Conservation (phyloP, 2,329 filamentous ascomycete species). For the Neofusicoccum cordaticola region DNA sequence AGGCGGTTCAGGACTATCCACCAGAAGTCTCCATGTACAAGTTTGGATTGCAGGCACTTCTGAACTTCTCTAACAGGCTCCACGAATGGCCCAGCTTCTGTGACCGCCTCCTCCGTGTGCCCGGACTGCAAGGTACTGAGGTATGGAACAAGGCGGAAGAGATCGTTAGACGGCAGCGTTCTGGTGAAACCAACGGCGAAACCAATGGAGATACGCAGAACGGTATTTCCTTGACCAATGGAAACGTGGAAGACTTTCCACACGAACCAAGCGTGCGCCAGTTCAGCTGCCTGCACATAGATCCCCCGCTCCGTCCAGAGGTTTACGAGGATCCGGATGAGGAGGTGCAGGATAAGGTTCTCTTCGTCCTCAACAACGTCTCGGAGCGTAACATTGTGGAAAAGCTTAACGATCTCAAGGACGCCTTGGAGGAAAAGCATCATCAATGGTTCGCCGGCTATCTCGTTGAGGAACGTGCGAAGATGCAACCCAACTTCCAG, state of each 20-base stretch:
- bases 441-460: slow-evolving; percentile 97
- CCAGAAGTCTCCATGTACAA: slow-evolving; percentile 94
- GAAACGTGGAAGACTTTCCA: slow-evolving; percentile 44
- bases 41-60: slow-evolving; percentile 90
- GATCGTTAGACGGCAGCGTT: slow-evolving; percentile 67
- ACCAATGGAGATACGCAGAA: slow-evolving; percentile 46
- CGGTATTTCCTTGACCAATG: slow-evolving; percentile 63
- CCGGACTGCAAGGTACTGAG: slow-evolving; percentile 78
- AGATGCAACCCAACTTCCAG: slow-evolving; percentile 96
- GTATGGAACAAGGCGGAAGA: slow-evolving; percentile 81
- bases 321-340: slow-evolving; percentile 79
- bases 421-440: slow-evolving; percentile 74
- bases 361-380: slow-evolving; percentile 95
- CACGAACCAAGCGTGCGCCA: slow-evolving; percentile 63
- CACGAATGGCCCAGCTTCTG: slow-evolving; percentile 96
- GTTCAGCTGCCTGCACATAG: slow-evolving; percentile 76
- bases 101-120: slow-evolving; percentile 76
- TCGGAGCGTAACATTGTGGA: slow-evolving; percentile 82
- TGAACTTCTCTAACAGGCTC: slow-evolving; percentile 80
- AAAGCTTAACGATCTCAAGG: slow-evolving; percentile 78
- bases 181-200: slow-evolving; percentile 56
- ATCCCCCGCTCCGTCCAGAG: slow-evolving; percentile 61
- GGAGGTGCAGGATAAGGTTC: slow-evolving; percentile 85
- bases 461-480: slow-evolving; percentile 91
- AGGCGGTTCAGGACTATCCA: slow-evolving; percentile 82